Base-by-base conservation (phyloP, 176 grass and related monocot genomes). In the Alloteropsis semialata region DNA sequence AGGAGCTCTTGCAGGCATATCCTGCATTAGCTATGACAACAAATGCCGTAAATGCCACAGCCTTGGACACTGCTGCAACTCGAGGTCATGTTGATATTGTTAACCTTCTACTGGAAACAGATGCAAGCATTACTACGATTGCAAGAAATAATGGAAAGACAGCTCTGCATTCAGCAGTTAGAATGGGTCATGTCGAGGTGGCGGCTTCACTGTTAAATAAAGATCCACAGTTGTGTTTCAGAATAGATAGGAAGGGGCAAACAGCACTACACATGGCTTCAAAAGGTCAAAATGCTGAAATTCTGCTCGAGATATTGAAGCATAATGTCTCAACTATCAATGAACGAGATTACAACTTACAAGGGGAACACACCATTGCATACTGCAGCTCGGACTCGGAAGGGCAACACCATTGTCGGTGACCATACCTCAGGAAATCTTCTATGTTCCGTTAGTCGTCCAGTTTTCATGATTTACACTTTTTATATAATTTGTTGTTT, bases 201-300 rank as follows among this genome's bases (percentile, higher is more conserved):
- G 90, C 95, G 57, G 95, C 88, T 74, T 90, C 90, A 11, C 29
- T 98, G 28, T 64, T 98, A 75, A 91, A 82, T 81, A 89, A 91
- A 59, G 95, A 98, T 88, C 87, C 90, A 50, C 30, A 91, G n/a
- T 95, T 72, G 90, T n/a, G 88, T 80, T 88, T 91, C 6, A 94
- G 92, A 77, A 98, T 65, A 10, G 92, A 98, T 37, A 98, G 91
- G 85, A 98, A 98, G 78, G 92, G 92, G n/a, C 95, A 98, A 79
- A 91, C 92, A 3, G 90, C 95, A 22, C 63, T 98, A 0, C 95
- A 98, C 88, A 98, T 98, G 95, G 92, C 95, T 57, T 91, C 89
- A 0, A 98, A 98, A 82, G 92, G 86, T 43, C 93, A 91, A 50
- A 98, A 95, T 85, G 90, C 65, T 62, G 86, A 95, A 39, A 93